Evolutionary conservation across 2,329 filamentous ascomycete species (phyloP).

Genomic region (Phialocephala sp.): DNA sequence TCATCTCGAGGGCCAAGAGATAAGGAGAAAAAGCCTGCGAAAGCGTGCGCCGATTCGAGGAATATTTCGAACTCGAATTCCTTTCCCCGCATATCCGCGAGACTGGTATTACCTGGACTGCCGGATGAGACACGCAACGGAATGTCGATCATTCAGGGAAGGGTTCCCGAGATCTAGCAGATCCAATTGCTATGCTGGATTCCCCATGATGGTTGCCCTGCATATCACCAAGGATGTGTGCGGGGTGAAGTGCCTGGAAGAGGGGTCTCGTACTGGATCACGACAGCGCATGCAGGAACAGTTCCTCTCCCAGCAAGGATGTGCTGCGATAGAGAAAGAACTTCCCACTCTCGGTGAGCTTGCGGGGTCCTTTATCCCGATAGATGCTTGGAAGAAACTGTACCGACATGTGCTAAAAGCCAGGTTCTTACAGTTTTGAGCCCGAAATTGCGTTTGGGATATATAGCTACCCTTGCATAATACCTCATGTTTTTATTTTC

Average conservation of each 20-base stretch:
- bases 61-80: not conserved
- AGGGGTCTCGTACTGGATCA: not conserved
- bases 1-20: not conserved
- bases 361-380: not conserved
- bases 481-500: not conserved
- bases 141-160: slow-evolving; percentile 3
- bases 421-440: not conserved
- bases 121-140: not conserved
- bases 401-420: not conserved
- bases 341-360: not conserved
- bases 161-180: not conserved
- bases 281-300: slow-evolving; percentile 5
- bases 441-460: slow-evolving; percentile 2
- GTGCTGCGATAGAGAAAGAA: not conserved
- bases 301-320: not conserved
- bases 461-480: not conserved
- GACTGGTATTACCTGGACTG: not conserved
- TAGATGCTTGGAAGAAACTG: not conserved
- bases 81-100: slow-evolving; percentile 9
- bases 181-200: slow-evolving; percentile 5
- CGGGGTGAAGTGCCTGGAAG: not conserved
- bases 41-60: slow-evolving; percentile 7
- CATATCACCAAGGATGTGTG: not conserved
- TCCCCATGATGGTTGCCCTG: not conserved
- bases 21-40: not conserved